Evolutionary conservation across 179 eudicot genomes (phyloP), one percentile per base, ranked within the genome.

Genomic region (Vitellaria paradoxa): DNA sequence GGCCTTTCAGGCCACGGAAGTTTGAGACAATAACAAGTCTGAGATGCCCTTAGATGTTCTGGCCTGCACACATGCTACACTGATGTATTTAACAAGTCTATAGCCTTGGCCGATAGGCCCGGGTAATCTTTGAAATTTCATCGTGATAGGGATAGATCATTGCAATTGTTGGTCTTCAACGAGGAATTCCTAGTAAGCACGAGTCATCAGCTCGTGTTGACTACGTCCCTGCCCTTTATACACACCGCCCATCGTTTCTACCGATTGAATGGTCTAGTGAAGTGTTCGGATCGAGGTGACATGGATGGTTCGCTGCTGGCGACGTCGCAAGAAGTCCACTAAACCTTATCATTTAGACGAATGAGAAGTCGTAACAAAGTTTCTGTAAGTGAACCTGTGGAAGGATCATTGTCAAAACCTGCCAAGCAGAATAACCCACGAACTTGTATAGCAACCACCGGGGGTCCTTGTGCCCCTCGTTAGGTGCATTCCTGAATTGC

Each of bases 21-120:
- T 80, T 69, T 80, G 82, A 80, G 79, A 79, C 75, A 80, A 80
- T 70, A 80, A 80, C 76, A 75, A 72, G 79, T 80, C 76, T 80
- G 67, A 77, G 84, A 81, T 81, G 77, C 78, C 78, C 81, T 77
- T 77, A 72, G 75, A 77, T 78, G 85, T 82, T 79, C 79, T 75
- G 77, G 85, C 80, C 82, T 68, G 78, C 77, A 82, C 78, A 76
- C 78, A 74, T 78, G 64, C 86, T 83, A 85, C 88, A 83, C 86
- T 83, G 84, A 85, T 83, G 84, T 81, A 83, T 81, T 85, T 81
- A 83, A 83, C 77, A 81, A 85, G 86, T 83, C 57, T 81, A 86
- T 79, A 81, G 82, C 86, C 86, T 79, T 81, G 80, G 86, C 78
- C 76, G 81, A 86, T 76, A 76, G 80, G 83, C 81, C 75, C 66